A percentile compares a stretch with the other conserved stretches of the same genome.
phyloP scores from a whole-genome alignment of 208 protist genomes.

The Wallacemonas sp. region DNA sequence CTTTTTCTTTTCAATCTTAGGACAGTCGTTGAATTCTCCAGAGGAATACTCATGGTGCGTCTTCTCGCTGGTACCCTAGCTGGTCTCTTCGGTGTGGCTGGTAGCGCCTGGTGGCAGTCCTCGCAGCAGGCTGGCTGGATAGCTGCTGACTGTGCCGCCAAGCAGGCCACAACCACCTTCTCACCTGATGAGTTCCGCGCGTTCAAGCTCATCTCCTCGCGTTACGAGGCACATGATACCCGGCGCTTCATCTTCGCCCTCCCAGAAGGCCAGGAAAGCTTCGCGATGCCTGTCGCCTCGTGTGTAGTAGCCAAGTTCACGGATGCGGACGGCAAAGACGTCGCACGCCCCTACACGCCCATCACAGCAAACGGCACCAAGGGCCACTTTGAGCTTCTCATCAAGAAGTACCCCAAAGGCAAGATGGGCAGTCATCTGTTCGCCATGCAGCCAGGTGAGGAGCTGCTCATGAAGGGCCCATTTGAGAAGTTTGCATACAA shows the following conservation, averaged over 20 bases:
- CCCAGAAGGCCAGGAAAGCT: constrained; percentile 38
- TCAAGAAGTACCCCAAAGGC: constrained; percentile 86
- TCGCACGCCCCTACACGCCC: constrained; percentile 89
- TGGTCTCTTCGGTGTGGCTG: constrained; percentile 30
- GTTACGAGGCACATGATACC: constrained; percentile 88
- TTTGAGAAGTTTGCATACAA: constrained; percentile 89
- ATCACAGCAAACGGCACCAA: constrained; percentile 68
- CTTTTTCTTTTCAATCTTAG: background rate
- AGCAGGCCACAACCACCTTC: constrained; percentile 53
- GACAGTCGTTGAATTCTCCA: background rate
- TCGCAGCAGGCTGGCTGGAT: constrained; percentile 18
- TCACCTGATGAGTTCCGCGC: constrained; percentile 65
- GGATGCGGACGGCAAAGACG: constrained; percentile 82
- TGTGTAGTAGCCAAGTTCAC: constrained; percentile 83
- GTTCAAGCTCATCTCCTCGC: constrained; percentile 82
- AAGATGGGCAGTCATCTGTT: constrained; percentile 94
- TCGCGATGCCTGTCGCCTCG: constrained; percentile 67
- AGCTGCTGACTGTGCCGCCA: constrained; percentile 38
- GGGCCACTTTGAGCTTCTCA: constrained; percentile 80
- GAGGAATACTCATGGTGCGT: constrained; percentile 23
- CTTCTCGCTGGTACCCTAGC: constrained; percentile 44
- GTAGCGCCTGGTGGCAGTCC: constrained; percentile 35
- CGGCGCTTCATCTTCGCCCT: constrained; percentile 82
- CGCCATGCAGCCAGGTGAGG: constrained; percentile 86
- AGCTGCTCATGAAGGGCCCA: constrained; percentile 89